Percentiles rank a stretch among this genome's conserved stretches.
Evolutionary conservation across 1,284 basidiomycete genomes (phyloP).

Genomic region (Tremellales sp.): DNA sequence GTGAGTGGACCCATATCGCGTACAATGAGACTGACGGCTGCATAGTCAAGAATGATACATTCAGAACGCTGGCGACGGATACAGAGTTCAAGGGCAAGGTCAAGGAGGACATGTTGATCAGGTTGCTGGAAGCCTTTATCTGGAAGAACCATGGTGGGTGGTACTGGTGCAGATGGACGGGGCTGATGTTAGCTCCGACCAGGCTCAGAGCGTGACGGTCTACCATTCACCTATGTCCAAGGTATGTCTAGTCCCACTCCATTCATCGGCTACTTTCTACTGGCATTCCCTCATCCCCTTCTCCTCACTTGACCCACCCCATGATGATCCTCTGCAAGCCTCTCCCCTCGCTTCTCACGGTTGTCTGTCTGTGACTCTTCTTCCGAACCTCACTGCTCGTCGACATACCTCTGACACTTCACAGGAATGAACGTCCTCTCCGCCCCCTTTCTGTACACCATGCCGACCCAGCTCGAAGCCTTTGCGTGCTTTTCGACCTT

Average conservation of each 20-base stretch:
- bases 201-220: conserved; percentile 44
- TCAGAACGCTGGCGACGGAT: conserved; percentile 89
- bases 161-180: background rate
- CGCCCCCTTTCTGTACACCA: conserved; percentile 92
- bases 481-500: conserved; percentile 94
- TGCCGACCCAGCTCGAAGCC: conserved; percentile 93
- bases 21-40: background rate
- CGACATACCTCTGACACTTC: background rate
- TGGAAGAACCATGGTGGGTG: conserved; percentile 78
- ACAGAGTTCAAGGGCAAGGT: conserved; percentile 91
- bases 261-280: background rate
- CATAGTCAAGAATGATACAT: conserved; percentile 54
- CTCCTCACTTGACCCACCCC: background rate
- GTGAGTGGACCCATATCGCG: conserved; percentile 56
- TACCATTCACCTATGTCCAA: conserved; percentile 90
- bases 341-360: no score
- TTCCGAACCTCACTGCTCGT: background rate
- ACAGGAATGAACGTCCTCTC: conserved; percentile 92
- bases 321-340: no score
- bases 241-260: conserved; percentile 50
- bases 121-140: conserved; percentile 91
- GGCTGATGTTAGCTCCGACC: conserved; percentile 1
- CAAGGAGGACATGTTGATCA: conserved; percentile 91
- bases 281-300: background rate
- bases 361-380: background rate